Conservation (phyloP, 208 protist genomes). For the Borovskyia barvae region DNA sequence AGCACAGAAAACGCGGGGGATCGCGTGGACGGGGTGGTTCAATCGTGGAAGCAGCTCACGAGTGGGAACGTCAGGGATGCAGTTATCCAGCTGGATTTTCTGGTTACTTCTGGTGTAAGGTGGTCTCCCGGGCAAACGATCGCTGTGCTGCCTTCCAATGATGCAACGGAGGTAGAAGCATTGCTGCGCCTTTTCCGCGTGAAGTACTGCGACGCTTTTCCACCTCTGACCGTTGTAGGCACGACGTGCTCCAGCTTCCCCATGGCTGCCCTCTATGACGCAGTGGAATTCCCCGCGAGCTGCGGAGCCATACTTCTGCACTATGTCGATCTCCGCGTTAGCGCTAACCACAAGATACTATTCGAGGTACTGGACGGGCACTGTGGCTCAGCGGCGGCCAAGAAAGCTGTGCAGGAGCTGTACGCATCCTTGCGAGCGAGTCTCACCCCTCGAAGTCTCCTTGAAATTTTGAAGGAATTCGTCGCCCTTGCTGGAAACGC, state of each 20-base stretch:
- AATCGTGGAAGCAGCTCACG: conserved; percentile 34
- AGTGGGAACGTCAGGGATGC: conserved; percentile 3
- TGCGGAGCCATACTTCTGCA: conserved; percentile 33
- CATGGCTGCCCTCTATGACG: conserved; percentile 41
- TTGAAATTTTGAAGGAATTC: conserved; percentile 35
- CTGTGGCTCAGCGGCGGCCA: conserved; percentile 8
- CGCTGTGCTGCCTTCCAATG: conserved; percentile 48
- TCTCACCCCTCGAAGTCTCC: conserved; percentile 8
- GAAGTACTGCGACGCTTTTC: conserved; percentile 31
- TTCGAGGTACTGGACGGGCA: conserved; percentile 22
- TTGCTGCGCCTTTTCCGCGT: conserved; percentile 40
- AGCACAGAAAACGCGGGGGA: conserved; percentile 16
- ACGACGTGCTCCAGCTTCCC: conserved; percentile 25
- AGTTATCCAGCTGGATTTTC: conserved; percentile 40
- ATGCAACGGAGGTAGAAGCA: conserved; percentile 23
- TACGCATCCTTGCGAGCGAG: background rate
- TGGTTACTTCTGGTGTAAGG: conserved; percentile 18
- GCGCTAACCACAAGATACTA: conserved; percentile 16
- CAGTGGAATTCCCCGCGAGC: conserved; percentile 48
- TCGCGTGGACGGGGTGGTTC: conserved; percentile 22
- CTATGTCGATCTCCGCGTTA: conserved; percentile 48
- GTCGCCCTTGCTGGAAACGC: conserved; percentile 1
- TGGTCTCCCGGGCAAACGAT: conserved; percentile 69
- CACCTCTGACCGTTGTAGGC: conserved; percentile 25
- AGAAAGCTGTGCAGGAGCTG: conserved; percentile 10